phyloP scores from a whole-genome alignment of 176 grass and related monocot genomes.

The Triticum turgidum region DNA sequence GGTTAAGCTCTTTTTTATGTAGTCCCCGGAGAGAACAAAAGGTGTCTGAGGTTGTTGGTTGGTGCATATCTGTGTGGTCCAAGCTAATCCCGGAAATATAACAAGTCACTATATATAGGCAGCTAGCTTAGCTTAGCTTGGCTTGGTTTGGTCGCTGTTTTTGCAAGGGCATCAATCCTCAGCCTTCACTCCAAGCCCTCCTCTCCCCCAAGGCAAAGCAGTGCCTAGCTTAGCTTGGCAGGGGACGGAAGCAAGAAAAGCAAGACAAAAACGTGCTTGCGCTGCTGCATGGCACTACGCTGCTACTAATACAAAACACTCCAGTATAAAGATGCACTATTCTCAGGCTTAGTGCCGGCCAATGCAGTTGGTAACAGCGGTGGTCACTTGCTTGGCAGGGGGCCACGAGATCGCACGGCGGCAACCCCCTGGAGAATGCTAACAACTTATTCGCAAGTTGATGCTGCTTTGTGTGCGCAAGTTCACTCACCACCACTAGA shows the following conservation, averaged over 20 bases:
- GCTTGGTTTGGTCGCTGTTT: neutral
- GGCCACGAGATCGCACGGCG: neutral
- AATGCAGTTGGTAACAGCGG: slow-evolving; percentile 5
- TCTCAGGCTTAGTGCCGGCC: neutral
- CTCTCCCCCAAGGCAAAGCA: neutral
- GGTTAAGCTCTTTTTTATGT: neutral
- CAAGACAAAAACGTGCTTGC: neutral
- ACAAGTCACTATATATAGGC: neutral
- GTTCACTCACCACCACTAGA: neutral
- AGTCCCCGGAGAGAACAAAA: neutral
- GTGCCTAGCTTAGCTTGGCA: too few relatives aligned
- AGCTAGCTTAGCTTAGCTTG: neutral
- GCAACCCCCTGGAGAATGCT: neutral
- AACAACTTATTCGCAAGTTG: neutral
- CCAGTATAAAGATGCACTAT: neutral
- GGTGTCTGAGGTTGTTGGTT: neutral
- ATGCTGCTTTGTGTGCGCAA: neutral
- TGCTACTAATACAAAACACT: too few relatives aligned
- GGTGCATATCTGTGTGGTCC: neutral
- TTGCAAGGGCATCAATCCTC: neutral
- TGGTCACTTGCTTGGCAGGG: neutral
- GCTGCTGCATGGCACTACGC: neutral
- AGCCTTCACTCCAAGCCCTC: neutral
- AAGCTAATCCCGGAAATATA: neutral
- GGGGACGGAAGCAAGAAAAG: too few relatives aligned